phyloP scores from a whole-genome alignment of 805 yeast species.

The Pichia scutulata region DNA sequence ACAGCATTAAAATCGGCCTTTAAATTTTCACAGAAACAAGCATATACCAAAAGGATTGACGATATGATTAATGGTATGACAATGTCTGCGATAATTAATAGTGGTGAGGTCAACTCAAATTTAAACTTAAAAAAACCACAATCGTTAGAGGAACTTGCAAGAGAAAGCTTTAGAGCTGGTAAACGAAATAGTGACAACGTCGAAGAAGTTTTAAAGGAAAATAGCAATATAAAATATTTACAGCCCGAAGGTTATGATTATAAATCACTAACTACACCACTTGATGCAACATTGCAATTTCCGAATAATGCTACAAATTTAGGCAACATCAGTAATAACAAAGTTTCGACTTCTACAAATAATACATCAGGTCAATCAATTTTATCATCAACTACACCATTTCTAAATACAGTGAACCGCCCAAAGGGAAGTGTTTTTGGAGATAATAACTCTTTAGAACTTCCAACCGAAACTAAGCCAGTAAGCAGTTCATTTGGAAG shows the following conservation, averaged over 20 bases:
- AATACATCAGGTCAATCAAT: not conserved
- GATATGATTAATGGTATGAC: conserved; percentile 26
- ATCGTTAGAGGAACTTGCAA: conserved; percentile 17
- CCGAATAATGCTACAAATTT: not conserved
- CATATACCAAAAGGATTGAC: conserved; percentile 38
- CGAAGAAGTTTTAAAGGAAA: conserved; percentile 3
- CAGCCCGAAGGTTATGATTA: not conserved
- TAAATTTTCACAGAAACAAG: conserved; percentile 34
- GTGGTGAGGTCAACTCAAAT: conserved; percentile 24
- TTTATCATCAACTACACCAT: not conserved
- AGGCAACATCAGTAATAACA: not conserved
- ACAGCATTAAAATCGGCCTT: conserved; percentile 31
- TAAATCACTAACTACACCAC: not conserved
- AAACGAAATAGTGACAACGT: conserved; percentile 9
- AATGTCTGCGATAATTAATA: conserved; percentile 32
- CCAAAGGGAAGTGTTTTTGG: not conserved
- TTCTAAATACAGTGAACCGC: not conserved
- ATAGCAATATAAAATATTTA: not conserved
- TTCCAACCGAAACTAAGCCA: not conserved
- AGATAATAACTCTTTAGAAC: not conserved
- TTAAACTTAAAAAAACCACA: conserved; percentile 12
- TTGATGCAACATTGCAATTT: not conserved
- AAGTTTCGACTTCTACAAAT: not conserved
- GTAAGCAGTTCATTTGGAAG: not conserved
- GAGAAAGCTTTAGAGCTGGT: conserved; percentile 17